Base-by-base conservation (phyloP, 768 basidiomycete genomes). In the Boletellus sp. region DNA sequence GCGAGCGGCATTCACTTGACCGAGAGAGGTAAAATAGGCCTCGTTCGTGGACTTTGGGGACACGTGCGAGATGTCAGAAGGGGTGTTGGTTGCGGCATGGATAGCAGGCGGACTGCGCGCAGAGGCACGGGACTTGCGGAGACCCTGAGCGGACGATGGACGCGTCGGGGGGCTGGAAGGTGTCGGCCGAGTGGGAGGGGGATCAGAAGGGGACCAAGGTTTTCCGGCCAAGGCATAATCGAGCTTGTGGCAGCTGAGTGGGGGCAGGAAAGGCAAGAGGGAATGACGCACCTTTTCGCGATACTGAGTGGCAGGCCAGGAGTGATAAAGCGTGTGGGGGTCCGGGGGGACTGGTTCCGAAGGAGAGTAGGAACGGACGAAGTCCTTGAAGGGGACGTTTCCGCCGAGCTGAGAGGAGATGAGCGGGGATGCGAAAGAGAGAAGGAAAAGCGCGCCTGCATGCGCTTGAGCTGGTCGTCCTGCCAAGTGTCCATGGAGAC, bases 401-500 rank as follows among this genome's bases (percentile, higher is more conserved):
- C 95, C 95, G 42, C 95, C 94, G 44, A 90, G 77, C 87, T 94
- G 59, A 33, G 48, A 38, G 48, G 45, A 36, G 41, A 48, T 51
- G 59, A 51, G 38, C 49, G 56, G 51, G 16, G 22, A 20, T 6
- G 42, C 35, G 34, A 47, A 19, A 41, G 46, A 43, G 52, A 32
- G 38, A 51, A 15, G n/a, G 45, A 42, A 35, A 41, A 48, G 65
- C 73, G 45, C 42, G 93, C 92, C 83, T 89, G 85, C 93, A 99
- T 97, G 55, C 90, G 79, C 61, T 67, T 84, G 55, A 92, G 72
- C 69, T 96, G 93, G 51, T 94, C 91, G 33, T 84, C 80, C 56
- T 89, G 85, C 92, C 94, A 96, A 56, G 92, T 88, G 71, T 96
- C 94, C 94, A 96, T 97, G 47, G 93, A 93, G 55, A 94, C 82